Evolutionary conservation across 352 stramenopile genomes (phyloP).

Genomic region (Globisporangium solare): DNA sequence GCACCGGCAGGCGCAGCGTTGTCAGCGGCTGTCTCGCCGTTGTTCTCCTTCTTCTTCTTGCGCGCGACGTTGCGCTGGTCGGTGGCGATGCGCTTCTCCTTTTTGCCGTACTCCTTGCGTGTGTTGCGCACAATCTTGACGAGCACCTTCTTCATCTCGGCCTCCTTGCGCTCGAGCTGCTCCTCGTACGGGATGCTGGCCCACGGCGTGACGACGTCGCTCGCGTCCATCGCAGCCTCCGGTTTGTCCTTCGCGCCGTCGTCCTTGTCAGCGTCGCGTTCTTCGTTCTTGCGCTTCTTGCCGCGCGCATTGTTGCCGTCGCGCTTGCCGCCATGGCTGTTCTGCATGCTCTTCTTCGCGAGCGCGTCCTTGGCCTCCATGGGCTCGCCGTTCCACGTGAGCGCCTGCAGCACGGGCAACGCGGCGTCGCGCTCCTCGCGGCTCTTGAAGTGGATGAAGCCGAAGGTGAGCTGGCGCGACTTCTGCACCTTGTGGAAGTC

Average conservation of each 20-base stretch:
- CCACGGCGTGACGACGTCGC: conserved; percentile 83
- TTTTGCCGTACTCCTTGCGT: conserved; percentile 83
- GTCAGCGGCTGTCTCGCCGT: conserved; percentile 1
- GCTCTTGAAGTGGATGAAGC: conserved; percentile 69
- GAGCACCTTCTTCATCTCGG: conserved; percentile 89
- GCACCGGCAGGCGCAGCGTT: conserved; percentile 13
- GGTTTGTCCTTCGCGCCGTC: conserved; percentile 6
- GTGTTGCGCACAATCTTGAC: conserved; percentile 83
- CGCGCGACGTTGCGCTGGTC: conserved; percentile 51
- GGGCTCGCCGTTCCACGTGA: conserved; percentile 65
- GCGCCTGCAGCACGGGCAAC: conserved; percentile 34
- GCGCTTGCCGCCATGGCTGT: conserved; percentile 13
- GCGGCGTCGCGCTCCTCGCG: conserved; percentile 54
- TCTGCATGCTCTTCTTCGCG: conserved; percentile 51
- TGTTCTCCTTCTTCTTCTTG: conserved; percentile 44
- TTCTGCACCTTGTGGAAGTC: conserved; percentile 76
- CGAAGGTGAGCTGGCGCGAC: conserved; percentile 68
- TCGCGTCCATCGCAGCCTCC: conserved; percentile 36
- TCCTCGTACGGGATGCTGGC: conserved; percentile 70
- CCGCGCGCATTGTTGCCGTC: conserved; percentile 4
- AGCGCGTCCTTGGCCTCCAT: conserved; percentile 77
- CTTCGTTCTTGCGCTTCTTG: conserved; percentile 27
- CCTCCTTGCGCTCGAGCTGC: conserved; percentile 81
- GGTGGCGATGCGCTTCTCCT: conserved; percentile 70
- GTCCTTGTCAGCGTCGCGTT: conserved; percentile 18